Base-by-base conservation (phyloP, 2,329 filamentous ascomycete genomes). In the Paraphoma sp. region DNA sequence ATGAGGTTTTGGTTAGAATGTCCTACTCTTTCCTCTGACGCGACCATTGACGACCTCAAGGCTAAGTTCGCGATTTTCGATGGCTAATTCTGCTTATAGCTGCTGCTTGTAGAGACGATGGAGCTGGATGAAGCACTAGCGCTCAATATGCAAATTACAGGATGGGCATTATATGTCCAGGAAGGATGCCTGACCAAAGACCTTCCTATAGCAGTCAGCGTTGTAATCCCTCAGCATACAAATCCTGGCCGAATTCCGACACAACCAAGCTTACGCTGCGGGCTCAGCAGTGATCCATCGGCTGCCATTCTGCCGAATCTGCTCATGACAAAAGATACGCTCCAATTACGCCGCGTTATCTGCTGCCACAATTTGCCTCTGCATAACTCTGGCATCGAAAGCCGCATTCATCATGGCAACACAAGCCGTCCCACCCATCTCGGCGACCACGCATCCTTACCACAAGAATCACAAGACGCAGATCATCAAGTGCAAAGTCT, bases 1-100 rank as follows among this genome's bases (percentile, higher is more conserved):
- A 17, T 49, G 44, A 45, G 45, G 45, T 9, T 48, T 54, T n/a
- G 33, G 45, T 9, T 45, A 44, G 30, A 30, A 44, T 33, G 45
- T 48, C 2, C 51, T 36, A 8, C 11, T 54, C 5, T n/a, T 54
- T 12, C 51, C 48, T 14, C 38, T 44, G 1, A 44, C 48, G 44
- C 38, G 48, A 33, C 45, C 45, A 30, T 14, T 23, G 2, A 48
- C 43, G 45, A 48, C 28, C n/a, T 48, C 44, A 36, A 54, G 14
- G 51, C 33, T 54, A 48, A 31, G 51, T 47, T 16, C 14, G 23
- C 17, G 8, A n/a, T 5, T 11, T 12, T 30, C 5, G n/a, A 5
- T 6, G n/a, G 28, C 30, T 3, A 31, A 30, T 30, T n/a, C 29
- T 45, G 23, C 14, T 31, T 16, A 42, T 16, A 28, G 12, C 23